Conservation (phyloP, 805 yeast genomes). For the Candida stauntonica region DNA sequence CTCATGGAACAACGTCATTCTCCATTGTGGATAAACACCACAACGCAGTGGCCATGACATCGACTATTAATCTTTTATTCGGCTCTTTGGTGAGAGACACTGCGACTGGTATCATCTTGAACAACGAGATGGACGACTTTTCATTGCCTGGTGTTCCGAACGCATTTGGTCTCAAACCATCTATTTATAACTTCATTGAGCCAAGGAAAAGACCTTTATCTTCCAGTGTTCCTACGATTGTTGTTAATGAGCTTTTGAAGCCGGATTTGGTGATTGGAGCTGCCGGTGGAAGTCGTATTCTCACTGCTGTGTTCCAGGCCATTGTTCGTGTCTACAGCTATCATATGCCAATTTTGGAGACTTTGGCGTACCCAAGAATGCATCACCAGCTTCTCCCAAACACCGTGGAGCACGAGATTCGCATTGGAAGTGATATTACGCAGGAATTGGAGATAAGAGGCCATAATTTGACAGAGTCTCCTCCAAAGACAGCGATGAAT, state of each 20-base stretch:
- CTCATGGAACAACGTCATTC: slow-evolving; percentile 89
- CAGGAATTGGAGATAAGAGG: slow-evolving; percentile 40
- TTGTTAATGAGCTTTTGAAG: slow-evolving; percentile 41
- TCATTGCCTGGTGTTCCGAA: slow-evolving; percentile 66
- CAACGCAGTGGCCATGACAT: slow-evolving; percentile 82
- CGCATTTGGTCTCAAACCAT: slow-evolving; percentile 78
- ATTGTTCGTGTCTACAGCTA: slow-evolving; percentile 62
- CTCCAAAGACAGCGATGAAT: slow-evolving; percentile 54
- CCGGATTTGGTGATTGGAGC: slow-evolving; percentile 80
- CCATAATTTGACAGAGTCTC: slow-evolving; percentile 39
- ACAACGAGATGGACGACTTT: slow-evolving; percentile 94
- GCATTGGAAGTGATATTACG: slow-evolving; percentile 39
- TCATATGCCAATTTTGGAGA: slow-evolving; percentile 53
- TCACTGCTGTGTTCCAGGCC: slow-evolving; percentile 80
- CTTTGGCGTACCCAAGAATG: slow-evolving; percentile 73
- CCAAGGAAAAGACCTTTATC: slow-evolving; percentile 83
- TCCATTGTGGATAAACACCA: slow-evolving; percentile 69
- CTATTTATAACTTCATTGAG: slow-evolving; percentile 68
- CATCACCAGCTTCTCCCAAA: slow-evolving; percentile 91
- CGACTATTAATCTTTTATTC: slow-evolving; percentile 79
- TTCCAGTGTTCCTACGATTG: slow-evolving; percentile 74
- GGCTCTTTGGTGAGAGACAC: slow-evolving; percentile 84
- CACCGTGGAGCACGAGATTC: slow-evolving; percentile 53
- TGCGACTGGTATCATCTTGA: slow-evolving; percentile 74
- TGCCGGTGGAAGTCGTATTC: slow-evolving; percentile 89